Evolutionary conservation across 805 yeast genomes (phyloP), one percentile per base, ranked within the genome.

Genomic region (Candida sphagnicola): DNA sequence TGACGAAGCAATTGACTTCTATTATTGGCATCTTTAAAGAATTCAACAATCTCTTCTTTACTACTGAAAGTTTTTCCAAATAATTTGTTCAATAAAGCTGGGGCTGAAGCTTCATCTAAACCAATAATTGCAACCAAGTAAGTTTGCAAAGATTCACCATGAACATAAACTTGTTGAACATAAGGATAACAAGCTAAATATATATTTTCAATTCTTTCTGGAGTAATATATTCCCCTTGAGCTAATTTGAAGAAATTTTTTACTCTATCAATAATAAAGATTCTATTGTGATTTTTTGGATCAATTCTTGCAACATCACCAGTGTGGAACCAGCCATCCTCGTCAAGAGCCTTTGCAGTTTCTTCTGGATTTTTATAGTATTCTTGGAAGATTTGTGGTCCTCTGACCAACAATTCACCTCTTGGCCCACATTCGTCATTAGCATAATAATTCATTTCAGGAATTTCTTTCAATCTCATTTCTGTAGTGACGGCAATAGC

Each of bases 351-450:
- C 25, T 64, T 72, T 8, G 44, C 55, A 0, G 80, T 77, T 25
- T 78, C 81, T 37, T 66, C 62, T 15, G 59, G 55, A 46, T 77
- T 74, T 40, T 74, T 65, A 51, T 60, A 72, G 47, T 80, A 79
- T 12, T 72, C 72, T 34, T 47, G 52, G 59, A 77, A 77, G 24
- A 76, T 63, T 50, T 75, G 78, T 11, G 79, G 75, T 0, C 85
- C 82, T 38, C 80, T 66, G 8, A 80, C 38, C 51, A 78, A 58
- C 34, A 80, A 61, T 57, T 80, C 85, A 28, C 85, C 85, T 24
- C 58, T 44, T 18, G 65, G 62, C 6, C 65, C 63, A 18, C 50
- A 57, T 34, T 48, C 46, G 40, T 65, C 66, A 31, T 45, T 46
- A n/a, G 65, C 46, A 24, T 43, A 43, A 51, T 75, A 75, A 18